Conservation (phyloP, 805 yeast species). For the Candida sphagnicola region DNA sequence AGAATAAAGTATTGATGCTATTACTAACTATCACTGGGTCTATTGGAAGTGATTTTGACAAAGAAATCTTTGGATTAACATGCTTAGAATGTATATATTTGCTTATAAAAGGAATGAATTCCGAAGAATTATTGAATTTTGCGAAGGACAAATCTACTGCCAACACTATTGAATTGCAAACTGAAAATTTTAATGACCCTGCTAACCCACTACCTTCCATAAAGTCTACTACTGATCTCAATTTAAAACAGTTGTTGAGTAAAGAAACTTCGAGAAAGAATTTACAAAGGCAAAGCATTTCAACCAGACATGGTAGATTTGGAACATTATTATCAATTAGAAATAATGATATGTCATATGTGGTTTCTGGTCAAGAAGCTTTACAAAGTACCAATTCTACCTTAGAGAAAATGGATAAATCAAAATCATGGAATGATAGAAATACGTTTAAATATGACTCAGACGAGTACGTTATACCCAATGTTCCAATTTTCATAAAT, state of each 20-base stretch:
- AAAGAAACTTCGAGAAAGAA: conserved; percentile 57
- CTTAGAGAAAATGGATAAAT: conserved; percentile 59
- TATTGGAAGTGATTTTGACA: conserved; percentile 60
- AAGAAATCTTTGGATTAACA: conserved; percentile 53
- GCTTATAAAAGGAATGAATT: conserved; percentile 54
- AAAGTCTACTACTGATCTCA: conserved; percentile 32
- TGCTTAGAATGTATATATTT: conserved; percentile 68
- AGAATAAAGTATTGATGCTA: conserved; percentile 69
- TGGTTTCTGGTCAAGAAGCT: conserved; percentile 70
- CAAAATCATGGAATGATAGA: conserved; percentile 61
- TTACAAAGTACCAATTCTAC: conserved; percentile 48
- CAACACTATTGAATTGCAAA: background rate
- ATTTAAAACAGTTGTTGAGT: conserved; percentile 48
- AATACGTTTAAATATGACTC: conserved; percentile 36
- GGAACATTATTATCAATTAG: conserved; percentile 80
- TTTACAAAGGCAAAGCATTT: conserved; percentile 44
- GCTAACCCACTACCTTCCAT: conserved; percentile 6
- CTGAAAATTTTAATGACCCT: background rate
- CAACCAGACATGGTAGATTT: conserved; percentile 84
- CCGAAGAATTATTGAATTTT: conserved; percentile 22
- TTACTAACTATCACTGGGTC: conserved; percentile 68
- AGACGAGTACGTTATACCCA: conserved; percentile 26
- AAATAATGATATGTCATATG: conserved; percentile 51
- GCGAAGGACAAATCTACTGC: conserved; percentile 3
- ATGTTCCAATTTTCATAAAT: conserved; percentile 23